phyloP scores from a whole-genome alignment of 805 yeast genomes.

The Cyberlindnera veronae region DNA sequence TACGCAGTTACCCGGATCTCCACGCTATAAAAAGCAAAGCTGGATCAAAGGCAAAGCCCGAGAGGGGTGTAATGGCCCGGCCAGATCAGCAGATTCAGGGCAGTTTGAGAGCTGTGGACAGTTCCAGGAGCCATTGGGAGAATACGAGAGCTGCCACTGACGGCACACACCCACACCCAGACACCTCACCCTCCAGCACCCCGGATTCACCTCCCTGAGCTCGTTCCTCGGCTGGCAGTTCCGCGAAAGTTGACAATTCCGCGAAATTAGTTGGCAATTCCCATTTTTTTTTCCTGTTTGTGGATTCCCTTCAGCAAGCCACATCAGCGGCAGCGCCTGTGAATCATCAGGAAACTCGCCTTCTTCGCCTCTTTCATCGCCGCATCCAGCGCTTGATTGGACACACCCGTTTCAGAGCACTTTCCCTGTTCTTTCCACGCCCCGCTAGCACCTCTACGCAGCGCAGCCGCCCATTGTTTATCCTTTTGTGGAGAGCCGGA shows the following conservation, averaged over 20 bases:
- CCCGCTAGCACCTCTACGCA: background rate
- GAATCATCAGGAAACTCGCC: slow-evolving; percentile 1
- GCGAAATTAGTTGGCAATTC: no score
- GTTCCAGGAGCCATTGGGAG: no score
- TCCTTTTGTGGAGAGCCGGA: slow-evolving; percentile 6
- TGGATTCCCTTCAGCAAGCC: slow-evolving; percentile 13
- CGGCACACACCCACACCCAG: background rate
- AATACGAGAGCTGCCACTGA: no score
- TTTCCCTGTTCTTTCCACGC: background rate
- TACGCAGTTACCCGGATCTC: background rate
- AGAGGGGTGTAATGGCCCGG: no score
- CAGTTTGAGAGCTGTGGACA: no score
- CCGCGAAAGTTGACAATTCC: slow-evolving; percentile 10
- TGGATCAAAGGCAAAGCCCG: no score
- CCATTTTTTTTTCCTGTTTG: slow-evolving; percentile 14
- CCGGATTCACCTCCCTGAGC: background rate
- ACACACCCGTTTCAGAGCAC: background rate
- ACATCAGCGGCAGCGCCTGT: background rate
- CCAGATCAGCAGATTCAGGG: no score
- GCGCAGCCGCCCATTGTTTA: slow-evolving; percentile 8
- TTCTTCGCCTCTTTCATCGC: background rate
- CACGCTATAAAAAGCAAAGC: background rate
- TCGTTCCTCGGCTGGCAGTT: background rate
- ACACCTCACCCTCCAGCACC: background rate
- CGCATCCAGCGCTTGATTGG: background rate